phyloP scores from a whole-genome alignment of 2,329 filamentous ascomycete species.

The Pseudocercospora cruenta region DNA sequence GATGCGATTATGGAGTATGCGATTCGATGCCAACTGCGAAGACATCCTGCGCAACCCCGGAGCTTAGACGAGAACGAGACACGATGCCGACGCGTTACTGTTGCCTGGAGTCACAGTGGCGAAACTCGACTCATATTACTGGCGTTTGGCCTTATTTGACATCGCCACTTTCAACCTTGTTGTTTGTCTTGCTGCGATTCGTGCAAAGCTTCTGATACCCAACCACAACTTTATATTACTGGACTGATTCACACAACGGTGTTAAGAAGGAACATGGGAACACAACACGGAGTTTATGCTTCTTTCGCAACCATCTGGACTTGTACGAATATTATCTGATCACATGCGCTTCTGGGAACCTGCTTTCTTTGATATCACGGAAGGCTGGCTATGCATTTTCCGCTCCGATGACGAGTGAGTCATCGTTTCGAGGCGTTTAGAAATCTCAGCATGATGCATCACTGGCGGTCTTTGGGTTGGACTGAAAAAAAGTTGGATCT shows the following conservation, averaged over 20 bases:
- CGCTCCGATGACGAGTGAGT: conserved; percentile 4
- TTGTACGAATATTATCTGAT: conserved; percentile 13
- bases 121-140: conserved; percentile 2
- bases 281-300: conserved; percentile 7
- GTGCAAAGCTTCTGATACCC: conserved; percentile 15
- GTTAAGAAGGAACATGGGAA: conserved; percentile 1
- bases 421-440: conserved; percentile 6
- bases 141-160: conserved; percentile 11
- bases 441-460: background rate
- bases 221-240: conserved; percentile 9
- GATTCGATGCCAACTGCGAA: conserved; percentile 95
- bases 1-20: conserved; percentile 85
- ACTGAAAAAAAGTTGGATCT: background rate
- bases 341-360: background rate
- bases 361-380: conserved; percentile 10
- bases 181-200: conserved; percentile 11
- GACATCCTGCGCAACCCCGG: conserved; percentile 70
- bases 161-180: conserved; percentile 16
- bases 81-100: conserved; percentile 16
- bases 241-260: conserved; percentile 10
- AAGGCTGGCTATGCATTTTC: conserved; percentile 1
- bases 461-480: background rate
- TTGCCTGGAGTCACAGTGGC: conserved; percentile 29
- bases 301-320: background rate
- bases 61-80: conserved; percentile 34